These are phyloP conservation scores for Botrytis hyacinthi DNA, from an alignment of 2,329 filamentous ascomycete genomes.

Conservation along the genomic window DNA sequence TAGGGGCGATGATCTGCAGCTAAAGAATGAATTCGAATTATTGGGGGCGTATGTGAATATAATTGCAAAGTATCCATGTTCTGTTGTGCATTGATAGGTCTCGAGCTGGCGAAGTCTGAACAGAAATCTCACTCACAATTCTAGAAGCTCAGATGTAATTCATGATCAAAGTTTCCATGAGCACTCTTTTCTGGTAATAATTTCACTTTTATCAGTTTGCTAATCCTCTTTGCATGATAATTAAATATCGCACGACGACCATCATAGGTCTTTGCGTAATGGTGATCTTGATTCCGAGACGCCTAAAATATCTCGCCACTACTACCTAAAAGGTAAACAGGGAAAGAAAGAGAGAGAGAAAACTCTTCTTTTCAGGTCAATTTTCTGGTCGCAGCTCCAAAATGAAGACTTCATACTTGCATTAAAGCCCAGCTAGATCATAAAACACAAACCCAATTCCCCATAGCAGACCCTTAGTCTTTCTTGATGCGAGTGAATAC, in stretches of 20 bases:
- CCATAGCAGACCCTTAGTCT: not conserved
- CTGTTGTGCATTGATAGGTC: not conserved
- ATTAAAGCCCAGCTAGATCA: not conserved
- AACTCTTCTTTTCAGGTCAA: not conserved
- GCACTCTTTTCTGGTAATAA: not conserved
- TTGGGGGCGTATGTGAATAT: not conserved
- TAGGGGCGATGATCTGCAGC: not conserved
- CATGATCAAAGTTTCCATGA: not conserved
- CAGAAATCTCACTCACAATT: not conserved
- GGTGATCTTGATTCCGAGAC: not conserved
- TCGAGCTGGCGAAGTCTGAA: not conserved
- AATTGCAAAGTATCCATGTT: not conserved
- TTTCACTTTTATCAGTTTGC: not conserved
- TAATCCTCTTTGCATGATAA: not conserved
- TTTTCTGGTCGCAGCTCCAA: not conserved
- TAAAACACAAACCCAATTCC: not conserved
- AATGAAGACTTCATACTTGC: not conserved
- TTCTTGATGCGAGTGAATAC: not conserved
- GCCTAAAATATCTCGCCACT: not conserved
- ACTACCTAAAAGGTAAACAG: not conserved
- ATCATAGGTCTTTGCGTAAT: not conserved
- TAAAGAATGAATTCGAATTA: not conserved
- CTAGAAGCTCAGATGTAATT: not conserved
- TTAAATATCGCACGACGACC: not conserved
- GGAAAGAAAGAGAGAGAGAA: not conserved